Evolutionary conservation across 1,284 basidiomycete species (phyloP), one percentile per base, ranked within the genome.

Genomic region (Acaromyces ingoldii): DNA sequence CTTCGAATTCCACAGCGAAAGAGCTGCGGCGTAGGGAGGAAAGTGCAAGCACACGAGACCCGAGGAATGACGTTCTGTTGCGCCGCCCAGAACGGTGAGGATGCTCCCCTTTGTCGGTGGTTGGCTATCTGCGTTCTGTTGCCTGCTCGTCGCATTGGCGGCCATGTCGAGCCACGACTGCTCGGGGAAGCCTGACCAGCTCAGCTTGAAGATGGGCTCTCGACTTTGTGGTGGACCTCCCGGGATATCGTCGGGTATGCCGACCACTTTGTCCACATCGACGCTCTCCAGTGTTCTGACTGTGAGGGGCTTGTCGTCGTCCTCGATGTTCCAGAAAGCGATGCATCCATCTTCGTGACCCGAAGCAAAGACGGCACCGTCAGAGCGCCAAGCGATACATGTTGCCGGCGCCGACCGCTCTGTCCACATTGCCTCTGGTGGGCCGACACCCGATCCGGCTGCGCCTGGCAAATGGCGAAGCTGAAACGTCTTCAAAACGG

Each of bases 151-250:
- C 22, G 45, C 45, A 21, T 36, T 53, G 41, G 59, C 57, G 1
- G 65, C 65, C 52, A 57, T 53, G 21, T 59, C 55, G 19, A 62
- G 57, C 71, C 71, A 74, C 30, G 60, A 49, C 44, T 66, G 60
- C 22, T 58, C 60, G 1, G 69, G 63, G 28, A 73, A 73, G 24
- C 58, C 65, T 21, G 76, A 71, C 91, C 91, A 95, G 0, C 85
- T 79, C 4, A 95, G 79, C 74, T 89, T 91, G 81, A 89, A 92
- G 39, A 96, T 84, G 1, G 91, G 89, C 72, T 93, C 90, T 13
- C 58, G 60, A 2, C 54, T 55, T 50, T 34, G 4, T 31, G 39
- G 11, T 41, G 37, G 2, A 46, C 34, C 39, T 52, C 46, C 15
- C 44, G 49, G 3, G 46, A 48, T 1, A 13, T 34, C 19, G 49